A percentile compares a stretch with the other conserved stretches of the same genome.
Conservation (phyloP, 805 yeast genomes). For the Candida vartiovaarae region DNA sequence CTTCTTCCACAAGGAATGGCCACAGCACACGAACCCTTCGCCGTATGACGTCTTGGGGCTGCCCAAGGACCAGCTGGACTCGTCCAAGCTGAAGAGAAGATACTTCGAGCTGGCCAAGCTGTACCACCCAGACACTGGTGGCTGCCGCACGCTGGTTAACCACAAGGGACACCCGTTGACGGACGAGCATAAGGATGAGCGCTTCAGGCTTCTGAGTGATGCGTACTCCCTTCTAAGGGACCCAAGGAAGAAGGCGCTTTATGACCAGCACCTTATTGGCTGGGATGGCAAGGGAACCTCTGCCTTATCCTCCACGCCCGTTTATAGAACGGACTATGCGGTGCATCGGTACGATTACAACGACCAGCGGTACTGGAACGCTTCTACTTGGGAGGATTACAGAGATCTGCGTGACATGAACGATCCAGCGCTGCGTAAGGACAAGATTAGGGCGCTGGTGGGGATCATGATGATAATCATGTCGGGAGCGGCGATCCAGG, state of each 20-base stretch:
- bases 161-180: conserved; percentile 28
- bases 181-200: conserved; percentile 25
- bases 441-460: conserved; percentile 35
- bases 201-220: conserved; percentile 45
- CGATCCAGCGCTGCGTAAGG: conserved; percentile 27
- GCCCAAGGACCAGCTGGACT: conserved; percentile 28
- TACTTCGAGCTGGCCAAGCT: conserved; percentile 60
- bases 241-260: conserved; percentile 34
- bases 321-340: background rate
- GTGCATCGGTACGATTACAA: conserved; percentile 7
- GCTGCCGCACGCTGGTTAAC: conserved; percentile 20
- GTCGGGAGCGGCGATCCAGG: conserved; percentile 33
- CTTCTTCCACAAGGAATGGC: conserved; percentile 41
- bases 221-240: conserved; percentile 55
- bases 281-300: conserved; percentile 28
- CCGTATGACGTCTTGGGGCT: conserved; percentile 67
- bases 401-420: conserved; percentile 30
- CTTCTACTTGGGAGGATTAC: conserved; percentile 61
- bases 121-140: conserved; percentile 72
- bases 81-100: conserved; percentile 34
- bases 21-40: conserved; percentile 44
- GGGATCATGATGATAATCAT: conserved; percentile 34
- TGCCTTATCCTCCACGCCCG: background rate
- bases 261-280: conserved; percentile 40
- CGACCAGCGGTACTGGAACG: conserved; percentile 42